Conservation (phyloP, 2,329 filamentous ascomycete species). For the Alternaria angustiovoidea region DNA sequence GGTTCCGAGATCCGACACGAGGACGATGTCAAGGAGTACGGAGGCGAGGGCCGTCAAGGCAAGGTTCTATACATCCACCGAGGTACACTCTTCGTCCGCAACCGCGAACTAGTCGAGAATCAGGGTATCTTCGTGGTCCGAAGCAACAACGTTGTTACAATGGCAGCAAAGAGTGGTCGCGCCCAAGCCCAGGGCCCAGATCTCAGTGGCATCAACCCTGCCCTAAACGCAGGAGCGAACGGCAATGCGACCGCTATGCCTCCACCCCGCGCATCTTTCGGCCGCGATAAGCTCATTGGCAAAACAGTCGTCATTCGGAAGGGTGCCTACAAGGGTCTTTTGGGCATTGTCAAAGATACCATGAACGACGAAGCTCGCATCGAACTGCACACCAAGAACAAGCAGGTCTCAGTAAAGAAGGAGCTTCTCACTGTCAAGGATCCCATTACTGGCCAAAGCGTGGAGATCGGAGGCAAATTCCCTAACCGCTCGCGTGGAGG, state of each 20-base stretch:
- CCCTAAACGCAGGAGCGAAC: constrained; percentile 66
- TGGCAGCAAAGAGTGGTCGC: constrained; percentile 92
- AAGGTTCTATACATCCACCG: constrained; percentile 94
- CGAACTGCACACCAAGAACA: constrained; percentile 93
- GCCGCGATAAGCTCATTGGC: constrained; percentile 84
- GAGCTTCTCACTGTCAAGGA: constrained; percentile 87
- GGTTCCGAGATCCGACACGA: constrained; percentile 92
- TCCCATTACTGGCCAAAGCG: constrained; percentile 75
- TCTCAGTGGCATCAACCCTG: constrained; percentile 90
- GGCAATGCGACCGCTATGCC: constrained; percentile 63
- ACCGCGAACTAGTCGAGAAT: constrained; percentile 83
- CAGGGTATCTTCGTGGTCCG: constrained; percentile 89
- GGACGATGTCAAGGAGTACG: constrained; percentile 89
- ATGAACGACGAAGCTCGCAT: constrained; percentile 86
- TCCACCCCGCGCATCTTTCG: constrained; percentile 72
- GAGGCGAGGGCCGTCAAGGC: constrained; percentile 84
- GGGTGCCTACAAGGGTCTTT: constrained; percentile 88
- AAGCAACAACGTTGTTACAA: constrained; percentile 83
- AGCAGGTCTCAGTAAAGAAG: constrained; percentile 85
- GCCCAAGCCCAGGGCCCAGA: constrained; percentile 77
- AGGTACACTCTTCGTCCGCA: constrained; percentile 90
- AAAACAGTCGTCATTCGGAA: constrained; percentile 90
- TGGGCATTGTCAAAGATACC: constrained; percentile 95
- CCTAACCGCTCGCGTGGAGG: constrained; percentile 48
- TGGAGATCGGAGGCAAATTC: constrained; percentile 64